These are phyloP conservation scores for Anastatica hierochuntica DNA, from an alignment of 345 rosid genomes.

Conservation along the genomic window DNA sequence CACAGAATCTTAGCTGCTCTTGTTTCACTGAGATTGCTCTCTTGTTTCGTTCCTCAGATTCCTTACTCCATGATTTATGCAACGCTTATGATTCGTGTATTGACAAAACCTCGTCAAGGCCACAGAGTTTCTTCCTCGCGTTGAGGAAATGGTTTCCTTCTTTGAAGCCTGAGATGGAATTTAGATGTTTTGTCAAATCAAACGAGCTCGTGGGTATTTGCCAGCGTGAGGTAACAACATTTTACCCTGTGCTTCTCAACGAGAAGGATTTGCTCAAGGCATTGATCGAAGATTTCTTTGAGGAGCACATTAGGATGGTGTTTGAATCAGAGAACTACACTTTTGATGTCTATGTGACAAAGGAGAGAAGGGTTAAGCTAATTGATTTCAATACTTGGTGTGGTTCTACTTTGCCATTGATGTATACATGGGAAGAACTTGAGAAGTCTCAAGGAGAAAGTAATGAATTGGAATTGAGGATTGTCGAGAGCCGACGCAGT, in stretches of 20 bases:
- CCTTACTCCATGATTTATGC: slow-evolving; percentile 59
- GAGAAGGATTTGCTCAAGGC: slow-evolving; percentile 29
- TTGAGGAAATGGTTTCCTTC: slow-evolving; percentile 68
- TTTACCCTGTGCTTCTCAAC: slow-evolving; percentile 46
- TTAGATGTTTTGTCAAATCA: slow-evolving; percentile 56
- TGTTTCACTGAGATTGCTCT: slow-evolving; percentile 58
- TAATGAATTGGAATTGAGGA: slow-evolving; percentile 39
- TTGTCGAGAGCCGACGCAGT: slow-evolving; percentile 47
- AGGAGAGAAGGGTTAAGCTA: slow-evolving; percentile 43
- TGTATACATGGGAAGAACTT: slow-evolving; percentile 73
- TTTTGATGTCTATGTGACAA: slow-evolving; percentile 58
- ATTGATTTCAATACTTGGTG: slow-evolving; percentile 89
- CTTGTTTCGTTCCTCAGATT: slow-evolving; percentile 66
- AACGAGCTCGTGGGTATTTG: slow-evolving; percentile 53
- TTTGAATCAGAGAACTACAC: slow-evolving; percentile 55
- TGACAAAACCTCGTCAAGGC: slow-evolving; percentile 41
- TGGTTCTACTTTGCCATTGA: slow-evolving; percentile 59
- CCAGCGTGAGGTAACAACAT: slow-evolving; percentile 72
- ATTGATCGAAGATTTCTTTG: slow-evolving; percentile 42
- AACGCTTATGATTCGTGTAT: slow-evolving; percentile 68
- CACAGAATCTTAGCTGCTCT: slow-evolving; percentile 56
- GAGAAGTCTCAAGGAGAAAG: slow-evolving; percentile 35
- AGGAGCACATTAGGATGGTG: slow-evolving; percentile 25
- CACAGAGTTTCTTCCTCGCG: slow-evolving; percentile 60
- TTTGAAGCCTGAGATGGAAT: slow-evolving; percentile 64